These are phyloP conservation scores for Ascochyta koolunga DNA, from an alignment of 2,329 filamentous ascomycete genomes.

Conservation along the genomic window DNA sequence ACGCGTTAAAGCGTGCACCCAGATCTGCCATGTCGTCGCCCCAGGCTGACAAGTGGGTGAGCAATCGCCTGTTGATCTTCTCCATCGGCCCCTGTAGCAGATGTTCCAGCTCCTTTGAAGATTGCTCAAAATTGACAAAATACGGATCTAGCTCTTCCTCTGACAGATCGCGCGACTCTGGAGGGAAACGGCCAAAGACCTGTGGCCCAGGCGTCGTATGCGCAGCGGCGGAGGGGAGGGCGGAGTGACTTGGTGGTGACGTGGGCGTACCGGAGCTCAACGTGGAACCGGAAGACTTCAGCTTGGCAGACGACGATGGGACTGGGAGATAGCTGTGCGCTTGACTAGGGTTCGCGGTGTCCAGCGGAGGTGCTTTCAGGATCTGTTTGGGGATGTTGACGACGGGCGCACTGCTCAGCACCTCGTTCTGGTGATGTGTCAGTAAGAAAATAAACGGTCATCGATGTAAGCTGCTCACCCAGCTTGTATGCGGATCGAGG, in stretches of 20 bases:
- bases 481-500: conserved; percentile 96
- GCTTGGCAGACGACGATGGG: conserved; percentile 82
- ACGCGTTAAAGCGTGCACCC: conserved; percentile 94
- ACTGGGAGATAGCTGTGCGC: conserved; percentile 89
- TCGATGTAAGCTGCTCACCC: conserved; percentile 64
- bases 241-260: conserved; percentile 58
- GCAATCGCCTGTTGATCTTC: conserved; percentile 88
- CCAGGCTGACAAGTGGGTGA: conserved; percentile 82
- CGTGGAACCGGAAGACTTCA: conserved; percentile 64
- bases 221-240: conserved; percentile 60
- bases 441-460: not conserved
- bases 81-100: conserved; percentile 93
- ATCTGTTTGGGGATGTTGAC: conserved; percentile 92
- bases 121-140: conserved; percentile 90
- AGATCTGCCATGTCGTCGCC: conserved; percentile 90
- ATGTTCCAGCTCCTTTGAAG: conserved; percentile 88
- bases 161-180: conserved; percentile 73
- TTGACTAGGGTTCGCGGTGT: conserved; percentile 88
- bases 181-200: conserved; percentile 80
- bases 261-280: conserved; percentile 59
- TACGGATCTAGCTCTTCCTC: conserved; percentile 95
- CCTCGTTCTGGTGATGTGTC: conserved; percentile 74
- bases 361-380: conserved; percentile 91
- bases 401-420: conserved; percentile 90
- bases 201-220: conserved; percentile 66